Evolutionary conservation across 768 basidiomycete species (phyloP).

Genomic region (Boletus vinaceobasis): DNA sequence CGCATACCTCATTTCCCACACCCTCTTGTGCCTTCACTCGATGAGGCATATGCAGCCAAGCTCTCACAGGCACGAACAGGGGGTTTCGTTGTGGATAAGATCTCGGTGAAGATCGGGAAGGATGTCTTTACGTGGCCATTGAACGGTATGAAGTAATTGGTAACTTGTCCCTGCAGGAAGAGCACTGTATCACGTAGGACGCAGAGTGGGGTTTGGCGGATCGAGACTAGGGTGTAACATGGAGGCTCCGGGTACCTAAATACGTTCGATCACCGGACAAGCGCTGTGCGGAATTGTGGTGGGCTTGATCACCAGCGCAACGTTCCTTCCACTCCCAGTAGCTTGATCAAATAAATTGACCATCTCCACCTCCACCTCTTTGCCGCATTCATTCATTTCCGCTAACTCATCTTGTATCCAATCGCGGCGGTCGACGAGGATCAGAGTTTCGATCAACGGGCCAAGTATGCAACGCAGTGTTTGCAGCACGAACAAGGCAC

Average conservation of each 20-base stretch:
- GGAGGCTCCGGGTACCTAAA: conserved; percentile 5
- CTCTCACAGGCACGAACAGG: conserved; percentile 45
- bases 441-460: conserved; percentile 61
- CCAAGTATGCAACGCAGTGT: conserved; percentile 66
- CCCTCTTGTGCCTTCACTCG: conserved; percentile 46
- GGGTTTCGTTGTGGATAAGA: conserved; percentile 47
- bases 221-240: conserved; percentile 1
- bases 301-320: conserved; percentile 55
- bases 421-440: conserved; percentile 57
- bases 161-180: conserved; percentile 6
- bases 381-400: conserved; percentile 19
- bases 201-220: conserved; percentile 1
- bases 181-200: conserved; percentile 6
- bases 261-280: not conserved
- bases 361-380: conserved; percentile 38
- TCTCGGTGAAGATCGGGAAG: conserved; percentile 72
- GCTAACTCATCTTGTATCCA: conserved; percentile 49
- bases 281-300: conserved; percentile 7
- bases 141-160: conserved; percentile 11
- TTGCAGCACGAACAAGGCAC: conserved; percentile 56
- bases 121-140: conserved; percentile 51
- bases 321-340: conserved; percentile 69
- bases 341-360: conserved; percentile 73
- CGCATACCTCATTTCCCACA: conserved; percentile 52
- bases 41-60: conserved; percentile 40